Base-by-base conservation (phyloP, 2,329 filamentous ascomycete genomes). In the Fusarium foetens region DNA sequence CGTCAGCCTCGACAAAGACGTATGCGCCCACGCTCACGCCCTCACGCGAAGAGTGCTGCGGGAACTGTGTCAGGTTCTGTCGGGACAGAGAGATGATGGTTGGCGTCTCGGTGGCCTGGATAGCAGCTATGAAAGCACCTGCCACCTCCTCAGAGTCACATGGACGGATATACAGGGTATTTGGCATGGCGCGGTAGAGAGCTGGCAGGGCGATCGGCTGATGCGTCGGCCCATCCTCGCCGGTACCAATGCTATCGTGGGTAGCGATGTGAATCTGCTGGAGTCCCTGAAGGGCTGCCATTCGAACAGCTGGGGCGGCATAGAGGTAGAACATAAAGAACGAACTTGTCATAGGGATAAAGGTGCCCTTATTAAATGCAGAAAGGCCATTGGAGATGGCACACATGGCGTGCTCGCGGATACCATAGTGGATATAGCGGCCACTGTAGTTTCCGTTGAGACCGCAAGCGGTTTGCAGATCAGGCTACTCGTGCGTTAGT, bases 171-270 rank as follows among this genome's bases (percentile, higher is more conserved):
- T 53, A 74, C 13, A 67, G 73, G 11, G 83, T 70, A 36, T 81
- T 75, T 5, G 80, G 74, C 68, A 76, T 66, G 1, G 71, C 65
- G 5, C 71, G 80, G 9, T 80, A 75, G 21, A 72, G 64, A 8
- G 69, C 63, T 36, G 70, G 63, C 8, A 62, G 42, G 1, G 55
- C 64, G 8, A 87, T 25, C 13, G 51, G 51, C 35, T 53, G 51
- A 31, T 53, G 51, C 8, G 51, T 53, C 19, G 51, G 51, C 4
- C 51, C 51, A 29, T 53, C 39, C 19, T 53, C 35, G 14, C 51
- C 51, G 19, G 39, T 36, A 8, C 19, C 51, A 19, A 53, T 41
- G 5, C 35, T 41, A 16, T 53, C 51, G 19, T 53, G 51, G 21
- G 51, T 53, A 10, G 51, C 51, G 14, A 39, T 29, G 19, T 53